Evolutionary conservation across 345 rosid species (phyloP).

Genomic region (Barbarea vulgaris): DNA sequence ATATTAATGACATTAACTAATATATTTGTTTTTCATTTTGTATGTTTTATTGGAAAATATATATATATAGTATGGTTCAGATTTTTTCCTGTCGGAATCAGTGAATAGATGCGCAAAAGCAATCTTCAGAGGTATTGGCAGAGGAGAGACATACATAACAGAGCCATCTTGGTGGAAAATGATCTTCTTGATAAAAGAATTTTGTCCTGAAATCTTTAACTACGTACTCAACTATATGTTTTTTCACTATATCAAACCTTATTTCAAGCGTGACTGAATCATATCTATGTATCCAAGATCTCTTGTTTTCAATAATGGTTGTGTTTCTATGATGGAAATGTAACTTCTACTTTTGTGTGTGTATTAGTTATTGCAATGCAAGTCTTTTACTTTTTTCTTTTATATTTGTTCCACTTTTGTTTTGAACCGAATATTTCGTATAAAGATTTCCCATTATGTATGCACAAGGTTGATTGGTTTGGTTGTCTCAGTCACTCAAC

Average conservation of each 20-base stretch:
- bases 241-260: slow-evolving; percentile 19
- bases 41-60: not conserved
- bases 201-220: slow-evolving; percentile 31
- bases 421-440: no score
- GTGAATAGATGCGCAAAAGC: slow-evolving; percentile 19
- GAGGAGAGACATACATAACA: slow-evolving; percentile 27
- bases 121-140: slow-evolving; percentile 24
- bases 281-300: not conserved
- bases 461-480: no score
- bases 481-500: no score
- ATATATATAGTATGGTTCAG: slow-evolving; percentile 23
- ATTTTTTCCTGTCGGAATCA: slow-evolving; percentile 18
- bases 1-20: not conserved
- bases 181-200: not conserved
- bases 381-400: not conserved
- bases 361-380: not conserved
- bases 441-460: no score
- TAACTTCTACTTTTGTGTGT: not conserved
- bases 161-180: slow-evolving; percentile 19
- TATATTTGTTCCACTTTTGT: no score
- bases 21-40: not conserved
- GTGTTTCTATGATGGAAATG: not conserved
- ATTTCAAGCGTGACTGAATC: slow-evolving; percentile 21
- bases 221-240: not conserved
- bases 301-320: not conserved